These are phyloP conservation scores for Basipetospora sp. DNA, from an alignment of 2,329 filamentous ascomycete genomes.

Conservation along the genomic window DNA sequence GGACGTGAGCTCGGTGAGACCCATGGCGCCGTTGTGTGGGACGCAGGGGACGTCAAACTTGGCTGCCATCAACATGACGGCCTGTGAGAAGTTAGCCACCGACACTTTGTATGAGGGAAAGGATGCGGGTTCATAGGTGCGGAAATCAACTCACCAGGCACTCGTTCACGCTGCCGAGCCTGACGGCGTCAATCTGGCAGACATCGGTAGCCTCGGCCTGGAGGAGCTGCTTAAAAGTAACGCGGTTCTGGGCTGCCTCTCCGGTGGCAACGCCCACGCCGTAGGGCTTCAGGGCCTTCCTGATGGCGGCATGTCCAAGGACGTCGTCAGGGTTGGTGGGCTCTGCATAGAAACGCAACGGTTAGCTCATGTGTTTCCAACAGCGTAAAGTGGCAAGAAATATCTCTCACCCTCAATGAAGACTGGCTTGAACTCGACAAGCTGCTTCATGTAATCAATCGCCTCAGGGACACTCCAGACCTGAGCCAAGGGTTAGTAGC, in stretches of 20 bases:
- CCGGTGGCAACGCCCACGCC: constrained; percentile 54
- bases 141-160: constrained; percentile 6
- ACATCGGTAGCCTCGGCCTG: constrained; percentile 49
- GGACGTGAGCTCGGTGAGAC: constrained; percentile 11
- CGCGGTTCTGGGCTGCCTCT: constrained; percentile 58
- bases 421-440: constrained; percentile 47
- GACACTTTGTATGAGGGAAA: not conserved
- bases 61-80: constrained; percentile 10
- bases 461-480: constrained; percentile 56
- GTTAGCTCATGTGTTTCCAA: not conserved
- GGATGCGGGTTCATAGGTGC: not conserved
- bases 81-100: constrained; percentile 5
- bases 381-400: too few species aligned
- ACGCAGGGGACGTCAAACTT: constrained; percentile 11
- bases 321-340: constrained; percentile 55
- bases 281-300: constrained; percentile 44
- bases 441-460: constrained; percentile 50
- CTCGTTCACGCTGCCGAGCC: constrained; percentile 50
- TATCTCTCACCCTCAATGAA: constrained; percentile 35
- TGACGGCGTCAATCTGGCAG: constrained; percentile 54
- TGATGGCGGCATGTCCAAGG: constrained; percentile 51
- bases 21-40: constrained; percentile 12
- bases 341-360: constrained; percentile 30
- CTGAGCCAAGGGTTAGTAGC: constrained; percentile 13
- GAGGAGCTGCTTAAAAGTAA: constrained; percentile 58